phyloP scores from a whole-genome alignment of 1,284 basidiomycete genomes.

The Fomes fomentarius region DNA sequence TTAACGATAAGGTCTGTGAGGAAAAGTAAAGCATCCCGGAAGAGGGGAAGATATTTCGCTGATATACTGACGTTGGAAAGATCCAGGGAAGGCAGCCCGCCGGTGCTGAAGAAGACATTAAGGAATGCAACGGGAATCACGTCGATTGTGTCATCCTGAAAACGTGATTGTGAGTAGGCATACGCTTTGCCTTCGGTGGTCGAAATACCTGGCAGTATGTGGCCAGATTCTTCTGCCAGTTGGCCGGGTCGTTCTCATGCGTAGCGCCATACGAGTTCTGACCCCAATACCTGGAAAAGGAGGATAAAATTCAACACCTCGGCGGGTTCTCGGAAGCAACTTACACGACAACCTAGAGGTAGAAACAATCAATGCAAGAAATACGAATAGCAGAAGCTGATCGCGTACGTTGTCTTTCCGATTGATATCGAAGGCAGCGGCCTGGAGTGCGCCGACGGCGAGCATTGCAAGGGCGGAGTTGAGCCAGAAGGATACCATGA shows the following conservation, averaged over 20 bases:
- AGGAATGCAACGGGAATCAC: conserved; percentile 64
- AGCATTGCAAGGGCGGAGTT: too few species aligned
- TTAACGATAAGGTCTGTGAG: too few species aligned
- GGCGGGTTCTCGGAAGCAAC: background rate
- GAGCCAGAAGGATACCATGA: too few species aligned
- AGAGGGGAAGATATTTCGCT: too few species aligned
- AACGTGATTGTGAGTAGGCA: background rate
- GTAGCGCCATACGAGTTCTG: conserved; percentile 63
- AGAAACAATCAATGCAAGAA: background rate
- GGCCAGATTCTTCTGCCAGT: conserved; percentile 53
- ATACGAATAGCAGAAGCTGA: background rate
- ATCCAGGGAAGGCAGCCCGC: conserved; percentile 58
- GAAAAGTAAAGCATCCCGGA: too few species aligned
- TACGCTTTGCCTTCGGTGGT: conserved; percentile 38
- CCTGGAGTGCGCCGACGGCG: background rate
- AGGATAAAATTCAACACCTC: background rate
- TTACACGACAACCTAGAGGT: conserved; percentile 1
- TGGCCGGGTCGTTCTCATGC: conserved; percentile 41
- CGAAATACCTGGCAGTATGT: conserved; percentile 52
- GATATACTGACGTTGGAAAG: conserved; percentile 61
- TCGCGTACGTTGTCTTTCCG: conserved; percentile 17
- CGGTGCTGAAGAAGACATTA: conserved; percentile 46
- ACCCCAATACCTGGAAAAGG: conserved; percentile 40
- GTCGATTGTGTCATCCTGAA: conserved; percentile 60
- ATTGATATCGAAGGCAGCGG: conserved; percentile 10